phyloP scores from a whole-genome alignment of 164 flowering plant species.

The Umbilicus rupestris region DNA sequence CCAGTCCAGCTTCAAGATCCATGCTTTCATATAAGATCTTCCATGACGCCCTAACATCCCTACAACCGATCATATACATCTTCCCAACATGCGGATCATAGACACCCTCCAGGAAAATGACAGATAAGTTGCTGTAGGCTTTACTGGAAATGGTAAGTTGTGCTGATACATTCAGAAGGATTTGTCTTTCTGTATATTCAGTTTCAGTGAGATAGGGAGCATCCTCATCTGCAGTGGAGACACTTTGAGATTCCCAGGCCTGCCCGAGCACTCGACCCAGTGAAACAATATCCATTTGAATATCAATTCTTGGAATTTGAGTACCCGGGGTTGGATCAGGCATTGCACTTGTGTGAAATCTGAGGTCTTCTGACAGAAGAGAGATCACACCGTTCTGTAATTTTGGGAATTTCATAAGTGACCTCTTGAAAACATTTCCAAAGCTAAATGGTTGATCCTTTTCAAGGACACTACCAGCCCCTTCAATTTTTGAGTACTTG shows the following conservation, averaged over 20 bases:
- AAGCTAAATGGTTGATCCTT: constrained; percentile 52
- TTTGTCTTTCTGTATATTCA: constrained; percentile 58
- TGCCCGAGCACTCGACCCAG: constrained; percentile 66
- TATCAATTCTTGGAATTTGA: constrained; percentile 18
- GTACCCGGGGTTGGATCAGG: constrained; percentile 31
- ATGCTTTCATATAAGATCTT: constrained; percentile 43
- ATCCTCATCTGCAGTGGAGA: constrained; percentile 19
- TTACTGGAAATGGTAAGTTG: constrained; percentile 40
- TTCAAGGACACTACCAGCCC: constrained; percentile 53
- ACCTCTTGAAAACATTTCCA: constrained; percentile 46
- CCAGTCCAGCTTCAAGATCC: constrained; percentile 79
- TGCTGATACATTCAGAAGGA: constrained; percentile 79
- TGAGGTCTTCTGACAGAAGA: constrained; percentile 66
- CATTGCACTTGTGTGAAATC: constrained; percentile 41
- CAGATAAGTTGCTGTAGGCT: constrained; percentile 32
- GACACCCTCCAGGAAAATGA: constrained; percentile 65
- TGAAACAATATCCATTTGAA: constrained; percentile 55
- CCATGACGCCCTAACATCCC: constrained; percentile 73
- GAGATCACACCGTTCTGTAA: constrained; percentile 44
- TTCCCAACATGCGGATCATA: constrained; percentile 64
- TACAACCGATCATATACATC: constrained; percentile 82
- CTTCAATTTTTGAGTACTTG: constrained; percentile 44
- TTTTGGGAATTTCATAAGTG: constrained; percentile 55
- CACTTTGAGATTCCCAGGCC: constrained; percentile 27
- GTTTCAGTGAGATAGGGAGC: constrained; percentile 30